phyloP scores from a whole-genome alignment of 2,329 filamentous ascomycete genomes.

The Gnomoniopsis smithogilvyi region DNA sequence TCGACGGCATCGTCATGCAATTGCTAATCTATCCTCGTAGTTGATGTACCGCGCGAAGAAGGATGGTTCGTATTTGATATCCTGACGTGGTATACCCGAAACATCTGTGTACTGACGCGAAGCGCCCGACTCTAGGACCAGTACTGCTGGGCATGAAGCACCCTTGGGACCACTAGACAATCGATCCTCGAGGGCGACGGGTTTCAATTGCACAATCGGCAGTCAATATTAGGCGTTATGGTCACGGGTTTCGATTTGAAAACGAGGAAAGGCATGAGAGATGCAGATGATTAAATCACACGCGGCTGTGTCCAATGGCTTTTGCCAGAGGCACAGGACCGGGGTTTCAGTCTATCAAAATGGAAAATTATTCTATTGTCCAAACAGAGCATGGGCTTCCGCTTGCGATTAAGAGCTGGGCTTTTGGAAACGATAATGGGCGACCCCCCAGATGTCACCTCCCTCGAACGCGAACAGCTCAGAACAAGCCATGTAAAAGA shows the following conservation, averaged over 20 bases:
- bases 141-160: conserved; percentile 91
- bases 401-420: conserved; percentile 20
- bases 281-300: background rate
- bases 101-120: conserved; percentile 1
- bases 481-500: conserved; percentile 70
- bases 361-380: background rate
- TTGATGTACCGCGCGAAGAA: conserved; percentile 96
- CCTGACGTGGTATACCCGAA: background rate
- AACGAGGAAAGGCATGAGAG: background rate
- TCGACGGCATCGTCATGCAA: conserved; percentile 13
- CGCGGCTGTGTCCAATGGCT: no score
- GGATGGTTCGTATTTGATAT: conserved; percentile 59
- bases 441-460: conserved; percentile 66
- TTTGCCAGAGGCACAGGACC: background rate
- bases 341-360: background rate
- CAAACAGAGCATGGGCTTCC: background rate
- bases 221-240: background rate
- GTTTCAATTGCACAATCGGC: conserved; percentile 4
- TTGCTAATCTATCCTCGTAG: conserved; percentile 43
- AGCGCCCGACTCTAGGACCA: conserved; percentile 45
- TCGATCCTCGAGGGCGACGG: background rate
- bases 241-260: background rate
- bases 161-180: conserved; percentile 81
- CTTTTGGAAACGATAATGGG: conserved; percentile 66
- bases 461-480: conserved; percentile 65